A percentile compares a stretch with the other conserved stretches of the same genome.
These are phyloP conservation scores for Ophiostoma montium DNA, from an alignment of 2,329 filamentous ascomycete species.

Conservation along the genomic window DNA sequence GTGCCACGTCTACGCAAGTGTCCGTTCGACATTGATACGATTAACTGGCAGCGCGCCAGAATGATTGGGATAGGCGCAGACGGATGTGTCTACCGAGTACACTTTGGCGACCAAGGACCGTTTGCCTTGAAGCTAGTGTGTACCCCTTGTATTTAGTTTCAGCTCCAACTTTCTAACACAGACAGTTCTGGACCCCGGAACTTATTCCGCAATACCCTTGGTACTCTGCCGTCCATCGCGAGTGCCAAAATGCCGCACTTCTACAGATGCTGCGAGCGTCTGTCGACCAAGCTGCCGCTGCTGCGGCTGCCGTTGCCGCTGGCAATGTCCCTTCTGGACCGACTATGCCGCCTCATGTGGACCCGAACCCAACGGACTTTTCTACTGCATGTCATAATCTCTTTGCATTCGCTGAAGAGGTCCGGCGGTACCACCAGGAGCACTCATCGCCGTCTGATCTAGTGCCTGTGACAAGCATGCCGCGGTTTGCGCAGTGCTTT, in stretches of 20 bases:
- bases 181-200: neutral
- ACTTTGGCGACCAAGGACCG: slow-evolving; percentile 7
- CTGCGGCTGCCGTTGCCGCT: neutral
- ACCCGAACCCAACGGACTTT: neutral
- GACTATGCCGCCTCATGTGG: neutral
- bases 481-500: slow-evolving; percentile 7
- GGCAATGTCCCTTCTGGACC: neutral
- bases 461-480: slow-evolving; percentile 4
- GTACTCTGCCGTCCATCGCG: slow-evolving; percentile 7
- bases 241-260: slow-evolving; percentile 6
- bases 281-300: neutral
- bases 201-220: neutral
- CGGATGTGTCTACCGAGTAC: slow-evolving; percentile 5
- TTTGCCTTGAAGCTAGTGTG: slow-evolving; percentile 7
- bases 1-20: slow-evolving; percentile 5
- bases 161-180: neutral
- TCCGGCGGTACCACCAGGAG: neutral
- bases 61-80: slow-evolving; percentile 1
- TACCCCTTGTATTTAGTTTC: neutral
- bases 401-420: neutral
- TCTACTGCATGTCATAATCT: neutral
- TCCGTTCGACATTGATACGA: slow-evolving; percentile 5
- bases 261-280: slow-evolving; percentile 3
- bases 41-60: slow-evolving; percentile 1
- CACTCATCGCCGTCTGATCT: neutral